Base-by-base conservation (phyloP, 768 basidiomycete species). In the Rickenella mellea region DNA sequence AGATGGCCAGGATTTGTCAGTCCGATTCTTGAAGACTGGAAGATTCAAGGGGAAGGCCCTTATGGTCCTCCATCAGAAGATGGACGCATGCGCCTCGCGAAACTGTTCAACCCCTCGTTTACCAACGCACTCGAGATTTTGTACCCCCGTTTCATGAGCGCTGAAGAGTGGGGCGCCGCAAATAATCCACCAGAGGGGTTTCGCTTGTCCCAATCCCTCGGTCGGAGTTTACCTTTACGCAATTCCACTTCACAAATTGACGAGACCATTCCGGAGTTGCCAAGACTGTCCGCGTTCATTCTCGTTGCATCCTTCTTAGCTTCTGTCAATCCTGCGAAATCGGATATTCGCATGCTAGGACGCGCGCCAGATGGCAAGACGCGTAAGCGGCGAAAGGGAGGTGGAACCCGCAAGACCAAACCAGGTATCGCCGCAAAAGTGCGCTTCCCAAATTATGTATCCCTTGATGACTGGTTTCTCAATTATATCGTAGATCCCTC, bases 341-440 rank as follows among this genome's bases (percentile, higher is more conserved):
- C 78, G 7, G 91, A 93, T 59, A 27, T 88, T 48, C 68, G 85
- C 27, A 80, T 94, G 74, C 89, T 96, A 59, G 83, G 84, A 4
- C 58, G 90, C 11, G 82, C 78, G 1, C 45, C 74, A 21, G 80
- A 82, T 41, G 84, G 84, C 55, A 75, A 74, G 44, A 74, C 71
- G 52, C 67, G 69, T 48, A 72, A 71, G 58, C 69, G 75, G 48
- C 60, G 65, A 46, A 54, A 50, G 50, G 63, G 57, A 40, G 56
- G 61, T 1, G 65, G 68, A 19, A 36, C 33, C 11, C 21, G 64
- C 55, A 7, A 56, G 58, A 14, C 69, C 59, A 44, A 62, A 63
- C 7, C 47, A 56, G 27, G 66, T 36, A 66, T 66, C 0, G 59
- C 68, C 14, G 60, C 69, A 35, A 80, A 73, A 66, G 74, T 67